These are phyloP conservation scores for Hanseniaspora sp. DNA, from an alignment of 1,139 yeast genomes.

Conservation along the genomic window DNA sequence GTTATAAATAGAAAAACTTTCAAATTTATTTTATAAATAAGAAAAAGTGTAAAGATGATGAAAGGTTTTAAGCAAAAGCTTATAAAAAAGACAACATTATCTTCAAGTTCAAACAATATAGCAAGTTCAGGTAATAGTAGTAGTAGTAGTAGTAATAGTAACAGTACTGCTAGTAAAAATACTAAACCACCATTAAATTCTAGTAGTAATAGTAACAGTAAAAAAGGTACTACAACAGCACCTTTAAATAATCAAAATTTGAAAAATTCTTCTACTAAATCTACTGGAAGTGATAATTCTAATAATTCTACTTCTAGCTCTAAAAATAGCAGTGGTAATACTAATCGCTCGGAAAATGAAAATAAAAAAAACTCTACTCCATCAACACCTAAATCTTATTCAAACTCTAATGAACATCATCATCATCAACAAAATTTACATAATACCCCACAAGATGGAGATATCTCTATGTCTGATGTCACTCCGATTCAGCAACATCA, in stretches of 20 bases:
- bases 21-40: neutral
- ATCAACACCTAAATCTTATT: constrained; percentile 15
- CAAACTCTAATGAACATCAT: neutral
- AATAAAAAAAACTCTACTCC: constrained; percentile 17
- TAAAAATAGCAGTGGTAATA: neutral
- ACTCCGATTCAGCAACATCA: constrained; percentile 15
- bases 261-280: neutral
- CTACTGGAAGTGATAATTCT: neutral
- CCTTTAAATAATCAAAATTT: neutral
- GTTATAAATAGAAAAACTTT: neutral
- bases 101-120: constrained; percentile 3
- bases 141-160: neutral
- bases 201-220: neutral
- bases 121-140: neutral
- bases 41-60: constrained; percentile 31
- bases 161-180: neutral
- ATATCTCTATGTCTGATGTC: constrained; percentile 16
- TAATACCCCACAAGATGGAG: constrained; percentile 6
- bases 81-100: constrained; percentile 1
- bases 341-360: neutral
- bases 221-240: neutral
- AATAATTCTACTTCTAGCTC: too few relatives aligned
- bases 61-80: constrained; percentile 37
- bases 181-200: constrained; percentile 3
- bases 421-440: neutral